phyloP scores from a whole-genome alignment of 306 rosid species.

The Prunus campanulata region DNA sequence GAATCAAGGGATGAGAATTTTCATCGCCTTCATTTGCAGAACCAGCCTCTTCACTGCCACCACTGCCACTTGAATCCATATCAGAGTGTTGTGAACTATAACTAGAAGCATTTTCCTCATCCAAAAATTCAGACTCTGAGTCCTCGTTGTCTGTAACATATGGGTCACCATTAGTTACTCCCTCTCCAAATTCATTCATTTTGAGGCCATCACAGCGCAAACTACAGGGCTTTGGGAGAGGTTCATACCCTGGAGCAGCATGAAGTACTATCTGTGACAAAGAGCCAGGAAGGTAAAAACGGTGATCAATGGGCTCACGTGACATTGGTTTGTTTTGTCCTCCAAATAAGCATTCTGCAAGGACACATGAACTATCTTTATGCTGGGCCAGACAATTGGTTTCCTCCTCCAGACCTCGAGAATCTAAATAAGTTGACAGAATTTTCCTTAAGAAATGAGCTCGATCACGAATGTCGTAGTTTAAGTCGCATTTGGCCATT shows the following conservation, averaged over 20 bases:
- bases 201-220: constrained; percentile 37
- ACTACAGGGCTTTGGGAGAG: constrained; percentile 94
- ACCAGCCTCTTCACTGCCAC: constrained; percentile 43
- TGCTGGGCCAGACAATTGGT: constrained; percentile 27
- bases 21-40: constrained; percentile 43
- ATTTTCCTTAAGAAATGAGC: constrained; percentile 64
- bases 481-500: constrained; percentile 75
- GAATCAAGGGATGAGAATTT: constrained; percentile 60
- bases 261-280: constrained; percentile 91
- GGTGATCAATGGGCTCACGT: constrained; percentile 54
- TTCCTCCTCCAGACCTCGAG: constrained; percentile 40
- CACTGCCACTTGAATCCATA: constrained; percentile 52
- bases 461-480: constrained; percentile 86
- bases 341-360: constrained; percentile 61
- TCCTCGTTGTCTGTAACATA: constrained; percentile 52
- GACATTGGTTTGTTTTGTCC: constrained; percentile 45
- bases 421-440: constrained; percentile 48
- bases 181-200: constrained; percentile 25
- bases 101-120: constrained; percentile 69
- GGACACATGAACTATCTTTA: constrained; percentile 42
- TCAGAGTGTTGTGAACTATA: constrained; percentile 61
- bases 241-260: constrained; percentile 99
- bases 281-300: constrained; percentile 96
- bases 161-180: constrained; percentile 35
- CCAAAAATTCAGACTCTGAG: constrained; percentile 59